Conservation (phyloP, 352 stramenopile species). For the Thalassiosira mediterranea region DNA sequence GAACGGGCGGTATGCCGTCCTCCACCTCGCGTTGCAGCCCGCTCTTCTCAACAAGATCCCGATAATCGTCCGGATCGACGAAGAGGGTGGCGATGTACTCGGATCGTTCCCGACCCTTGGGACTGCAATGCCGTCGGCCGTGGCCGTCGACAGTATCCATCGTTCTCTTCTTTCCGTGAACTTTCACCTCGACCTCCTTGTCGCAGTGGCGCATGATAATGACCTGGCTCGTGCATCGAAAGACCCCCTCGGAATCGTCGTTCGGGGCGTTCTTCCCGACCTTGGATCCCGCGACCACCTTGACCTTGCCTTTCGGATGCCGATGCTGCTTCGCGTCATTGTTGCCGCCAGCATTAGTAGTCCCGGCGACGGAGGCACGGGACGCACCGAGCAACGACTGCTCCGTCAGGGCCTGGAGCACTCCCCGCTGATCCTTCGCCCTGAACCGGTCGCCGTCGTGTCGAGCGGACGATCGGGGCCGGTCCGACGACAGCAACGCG, state of each 20-base stretch:
- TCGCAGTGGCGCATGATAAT: slow-evolving; percentile 61
- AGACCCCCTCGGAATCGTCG: neutral
- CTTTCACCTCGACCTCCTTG: slow-evolving; percentile 34
- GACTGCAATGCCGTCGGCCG: slow-evolving; percentile 42
- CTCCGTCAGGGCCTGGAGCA: no score
- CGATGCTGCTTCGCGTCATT: no score
- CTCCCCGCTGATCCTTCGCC: no score
- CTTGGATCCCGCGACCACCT: no score
- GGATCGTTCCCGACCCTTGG: slow-evolving; percentile 32
- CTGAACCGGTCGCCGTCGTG: no score
- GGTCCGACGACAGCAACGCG: no score
- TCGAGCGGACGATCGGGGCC: no score
- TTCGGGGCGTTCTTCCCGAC: neutral
- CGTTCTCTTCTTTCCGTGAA: slow-evolving; percentile 11
- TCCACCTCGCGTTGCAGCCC: neutral
- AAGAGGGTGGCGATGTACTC: slow-evolving; percentile 56
- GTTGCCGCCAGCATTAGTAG: no score
- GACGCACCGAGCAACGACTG: no score
- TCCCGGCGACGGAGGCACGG: no score
- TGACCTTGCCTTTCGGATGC: no score
- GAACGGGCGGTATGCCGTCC: slow-evolving; percentile 3
- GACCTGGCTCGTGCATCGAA: slow-evolving; percentile 43
- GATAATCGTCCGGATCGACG: slow-evolving; percentile 26
- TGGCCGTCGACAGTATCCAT: slow-evolving; percentile 30
- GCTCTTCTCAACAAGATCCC: neutral